Base-by-base conservation (phyloP, 2,329 filamentous ascomycete species). In the Trichoderma koningiopsis region DNA sequence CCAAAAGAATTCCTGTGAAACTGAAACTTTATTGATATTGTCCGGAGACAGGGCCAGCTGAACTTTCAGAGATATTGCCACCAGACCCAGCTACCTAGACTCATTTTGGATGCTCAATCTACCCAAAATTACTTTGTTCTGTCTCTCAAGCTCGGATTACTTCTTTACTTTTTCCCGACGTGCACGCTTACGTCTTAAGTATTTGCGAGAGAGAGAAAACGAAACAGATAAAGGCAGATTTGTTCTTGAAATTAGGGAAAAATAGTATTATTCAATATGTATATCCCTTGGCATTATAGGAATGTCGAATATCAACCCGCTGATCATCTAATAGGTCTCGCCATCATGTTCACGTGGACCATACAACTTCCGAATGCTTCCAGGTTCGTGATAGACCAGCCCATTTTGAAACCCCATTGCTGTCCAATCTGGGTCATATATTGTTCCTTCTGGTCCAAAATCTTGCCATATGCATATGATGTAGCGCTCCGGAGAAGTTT, bases 371-470 rank as follows among this genome's bases (percentile, higher is more conserved):
- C 47, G 47, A 22, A 49, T 3, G 47, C 47, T 49, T 49, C 47
- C 47, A 24, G 47, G 4, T 13, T 24, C 3, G 22, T 49, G 47
- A 49, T 24, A 13, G 8, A 49, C 47, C 24, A 22, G 3, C 8
- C 3, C 14, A 22, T 22, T 16, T 24, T 49, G 10, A 49, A 8
- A 11, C 19, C 10, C 47, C 10, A 49, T 24, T 22, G 58, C 29
- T 49, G 5, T 55, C 70, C 70, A 70, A 13, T 13, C 11, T 1
- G 7, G 27, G 37, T 72, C 55, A 0, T 52, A 11, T 14, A 68
- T 55, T 8, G 68, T 69, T 33, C 58, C 52, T n/a, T 72, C 68
- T n/a, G 66, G 22, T 13, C 72, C 72, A 53, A 72, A 35, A n/a
- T 72, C 72, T 14, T 57, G 27, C 72, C 72, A 72, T 33, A 33